Percentiles rank a stretch among this genome's conserved stretches.
Conservation (phyloP, 1,139 yeast genomes). For the Pichia sp. region DNA sequence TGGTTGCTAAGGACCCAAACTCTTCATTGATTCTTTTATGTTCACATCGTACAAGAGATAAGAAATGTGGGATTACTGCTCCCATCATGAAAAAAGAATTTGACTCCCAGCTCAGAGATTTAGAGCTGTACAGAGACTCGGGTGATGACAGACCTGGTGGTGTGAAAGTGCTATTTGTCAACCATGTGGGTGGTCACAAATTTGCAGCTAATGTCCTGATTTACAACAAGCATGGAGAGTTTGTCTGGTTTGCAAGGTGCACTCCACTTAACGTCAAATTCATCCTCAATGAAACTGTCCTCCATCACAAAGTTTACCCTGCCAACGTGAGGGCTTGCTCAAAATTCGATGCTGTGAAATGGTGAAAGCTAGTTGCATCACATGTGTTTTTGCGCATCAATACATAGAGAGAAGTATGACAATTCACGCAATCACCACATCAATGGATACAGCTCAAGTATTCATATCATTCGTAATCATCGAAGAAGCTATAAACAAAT, state of each 20-base stretch:
- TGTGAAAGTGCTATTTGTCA: slow-evolving; percentile 61
- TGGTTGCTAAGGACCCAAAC: slow-evolving; percentile 39
- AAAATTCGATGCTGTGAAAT: slow-evolving; percentile 47
- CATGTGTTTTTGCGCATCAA: neutral
- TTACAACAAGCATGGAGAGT: slow-evolving; percentile 67
- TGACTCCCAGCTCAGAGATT: slow-evolving; percentile 66
- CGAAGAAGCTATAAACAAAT: neutral
- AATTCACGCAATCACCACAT: too few species aligned
- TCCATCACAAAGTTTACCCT: slow-evolving; percentile 70
- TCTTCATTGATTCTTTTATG: slow-evolving; percentile 69
- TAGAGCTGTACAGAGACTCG: slow-evolving; percentile 66
- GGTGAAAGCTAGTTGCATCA: slow-evolving; percentile 38
- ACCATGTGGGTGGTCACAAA: slow-evolving; percentile 95
- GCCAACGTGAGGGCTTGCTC: slow-evolving; percentile 63
- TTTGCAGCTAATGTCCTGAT: slow-evolving; percentile 84
- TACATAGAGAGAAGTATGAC: neutral
- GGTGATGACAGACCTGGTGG: slow-evolving; percentile 76
- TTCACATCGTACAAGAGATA: slow-evolving; percentile 87
- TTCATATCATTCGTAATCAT: too few species aligned
- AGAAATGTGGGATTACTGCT: slow-evolving; percentile 90
- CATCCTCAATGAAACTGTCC: slow-evolving; percentile 68
- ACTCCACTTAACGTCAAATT: slow-evolving; percentile 71
- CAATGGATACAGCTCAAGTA: too few species aligned
- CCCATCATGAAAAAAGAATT: slow-evolving; percentile 84
- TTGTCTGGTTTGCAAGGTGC: slow-evolving; percentile 85